These are phyloP conservation scores for Erigeron canadensis DNA, from an alignment of 129 eudicot genomes.

Conservation along the genomic window DNA sequence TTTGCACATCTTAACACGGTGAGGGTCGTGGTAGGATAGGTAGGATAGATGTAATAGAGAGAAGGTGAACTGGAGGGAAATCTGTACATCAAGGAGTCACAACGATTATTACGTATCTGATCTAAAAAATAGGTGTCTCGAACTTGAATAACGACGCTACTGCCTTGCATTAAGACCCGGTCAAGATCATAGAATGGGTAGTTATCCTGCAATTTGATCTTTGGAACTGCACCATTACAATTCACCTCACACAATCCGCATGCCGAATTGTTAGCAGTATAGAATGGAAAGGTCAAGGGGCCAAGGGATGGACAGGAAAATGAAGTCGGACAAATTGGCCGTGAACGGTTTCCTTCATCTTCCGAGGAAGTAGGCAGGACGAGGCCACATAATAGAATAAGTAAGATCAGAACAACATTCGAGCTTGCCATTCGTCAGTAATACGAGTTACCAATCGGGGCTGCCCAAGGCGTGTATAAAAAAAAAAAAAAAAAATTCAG, in stretches of 20 bases:
- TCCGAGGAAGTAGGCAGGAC: background rate
- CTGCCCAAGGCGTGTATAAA: background rate
- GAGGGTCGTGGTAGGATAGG: background rate
- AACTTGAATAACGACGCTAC: conserved; percentile 4
- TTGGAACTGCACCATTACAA: conserved; percentile 19
- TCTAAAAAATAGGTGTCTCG: conserved; percentile 8
- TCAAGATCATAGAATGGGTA: conserved; percentile 28
- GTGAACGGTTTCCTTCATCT: conserved; percentile 19
- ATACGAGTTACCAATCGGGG: background rate
- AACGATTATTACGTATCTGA: conserved; percentile 11
- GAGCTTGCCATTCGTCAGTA: conserved; percentile 4
- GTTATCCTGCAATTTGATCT: conserved; percentile 13
- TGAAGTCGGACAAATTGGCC: conserved; percentile 26
- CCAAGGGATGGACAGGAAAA: conserved; percentile 18
- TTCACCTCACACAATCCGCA: conserved; percentile 33
- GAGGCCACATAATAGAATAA: conserved; percentile 1
- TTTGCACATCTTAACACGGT: conserved; percentile 24
- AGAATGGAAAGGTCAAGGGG: conserved; percentile 28
- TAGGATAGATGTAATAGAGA: conserved; percentile 8
- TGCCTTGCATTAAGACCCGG: conserved; percentile 8
- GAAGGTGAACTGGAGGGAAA: conserved; percentile 21
- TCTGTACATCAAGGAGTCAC: conserved; percentile 17
- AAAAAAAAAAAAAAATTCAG: background rate
- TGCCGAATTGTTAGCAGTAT: conserved; percentile 4
- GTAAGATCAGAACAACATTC: conserved; percentile 2